Evolutionary conservation across 768 basidiomycete species (phyloP).

Genomic region (Asterophora parasitica): DNA sequence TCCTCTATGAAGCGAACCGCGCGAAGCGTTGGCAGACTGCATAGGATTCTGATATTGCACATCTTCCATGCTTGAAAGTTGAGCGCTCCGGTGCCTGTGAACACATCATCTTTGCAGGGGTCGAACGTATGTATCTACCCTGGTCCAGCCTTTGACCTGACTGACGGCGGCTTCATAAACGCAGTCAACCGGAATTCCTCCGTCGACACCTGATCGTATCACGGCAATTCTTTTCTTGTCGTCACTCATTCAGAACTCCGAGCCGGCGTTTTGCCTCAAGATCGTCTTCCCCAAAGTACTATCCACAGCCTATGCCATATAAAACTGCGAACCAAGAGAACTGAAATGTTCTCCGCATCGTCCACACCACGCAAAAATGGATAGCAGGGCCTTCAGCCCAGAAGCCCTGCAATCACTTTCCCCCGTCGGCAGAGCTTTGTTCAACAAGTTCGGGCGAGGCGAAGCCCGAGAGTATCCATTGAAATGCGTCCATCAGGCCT

Average conservation of each 20-base stretch:
- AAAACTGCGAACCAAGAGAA: conserved; percentile 2
- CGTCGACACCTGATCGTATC: background rate
- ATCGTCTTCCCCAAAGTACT: background rate
- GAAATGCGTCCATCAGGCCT: conserved; percentile 52
- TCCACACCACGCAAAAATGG: conserved; percentile 6
- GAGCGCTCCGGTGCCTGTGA: background rate
- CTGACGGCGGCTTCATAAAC: too few species aligned
- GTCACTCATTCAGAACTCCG: conserved; percentile 4
- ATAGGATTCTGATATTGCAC: background rate
- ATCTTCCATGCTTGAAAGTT: background rate
- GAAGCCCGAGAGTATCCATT: conserved; percentile 33
- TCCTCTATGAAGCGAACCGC: too few species aligned
- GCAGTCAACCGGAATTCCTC: conserved; percentile 3
- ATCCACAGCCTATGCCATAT: conserved; percentile 6
- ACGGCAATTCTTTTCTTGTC: background rate
- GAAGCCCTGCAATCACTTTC: conserved; percentile 25
- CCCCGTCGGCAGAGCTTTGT: conserved; percentile 36
- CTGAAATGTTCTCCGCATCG: conserved; percentile 4
- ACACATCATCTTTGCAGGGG: background rate
- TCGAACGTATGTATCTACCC: background rate
- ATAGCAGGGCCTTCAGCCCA: conserved; percentile 13
- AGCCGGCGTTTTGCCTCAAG: background rate
- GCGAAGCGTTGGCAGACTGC: background rate
- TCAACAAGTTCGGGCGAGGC: conserved; percentile 43
- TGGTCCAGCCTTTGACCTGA: too few species aligned